Conservation (phyloP, 352 stramenopile species). For the Phytophthora cactorum region DNA sequence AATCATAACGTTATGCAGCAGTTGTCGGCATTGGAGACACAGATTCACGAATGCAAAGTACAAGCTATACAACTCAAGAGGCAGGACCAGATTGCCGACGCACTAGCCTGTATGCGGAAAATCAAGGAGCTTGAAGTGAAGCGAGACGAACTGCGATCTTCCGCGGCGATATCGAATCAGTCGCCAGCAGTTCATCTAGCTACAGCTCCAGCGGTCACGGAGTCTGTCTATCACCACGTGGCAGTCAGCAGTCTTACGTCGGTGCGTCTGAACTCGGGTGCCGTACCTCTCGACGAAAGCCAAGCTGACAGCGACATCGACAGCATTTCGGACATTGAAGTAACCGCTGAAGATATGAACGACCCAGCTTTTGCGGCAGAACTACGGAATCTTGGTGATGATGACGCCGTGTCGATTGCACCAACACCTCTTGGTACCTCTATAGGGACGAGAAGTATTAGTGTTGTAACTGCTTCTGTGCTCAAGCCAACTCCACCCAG, state of each 20-base stretch:
- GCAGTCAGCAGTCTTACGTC: slow-evolving; percentile 10
- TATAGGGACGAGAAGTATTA: not conserved
- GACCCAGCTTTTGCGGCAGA: slow-evolving; percentile 59
- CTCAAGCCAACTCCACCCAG: slow-evolving; percentile 5
- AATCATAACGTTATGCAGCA: slow-evolving; percentile 22
- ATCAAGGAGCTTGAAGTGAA: slow-evolving; percentile 64
- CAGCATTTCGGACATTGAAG: slow-evolving; percentile 47
- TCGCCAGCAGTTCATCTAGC: not conserved
- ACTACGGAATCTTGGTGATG: slow-evolving; percentile 40
- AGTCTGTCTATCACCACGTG: slow-evolving; percentile 2
- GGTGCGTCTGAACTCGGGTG: slow-evolving; percentile 21
- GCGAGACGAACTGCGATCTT: slow-evolving; percentile 24
- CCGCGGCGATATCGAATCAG: not conserved
- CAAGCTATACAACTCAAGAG: slow-evolving; percentile 62
- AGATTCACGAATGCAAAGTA: slow-evolving; percentile 59
- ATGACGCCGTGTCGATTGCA: not conserved
- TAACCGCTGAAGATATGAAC: slow-evolving; percentile 66
- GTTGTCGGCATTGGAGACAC: slow-evolving; percentile 41
- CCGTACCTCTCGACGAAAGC: slow-evolving; percentile 3
- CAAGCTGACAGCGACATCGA: slow-evolving; percentile 20
- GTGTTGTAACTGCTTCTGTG: not conserved
- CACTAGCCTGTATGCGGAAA: slow-evolving; percentile 60
- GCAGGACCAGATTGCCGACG: slow-evolving; percentile 58
- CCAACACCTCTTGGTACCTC: not conserved
- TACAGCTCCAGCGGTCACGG: not conserved